Conservation (phyloP, 768 basidiomycete genomes). For the Boletus rex-veris region DNA sequence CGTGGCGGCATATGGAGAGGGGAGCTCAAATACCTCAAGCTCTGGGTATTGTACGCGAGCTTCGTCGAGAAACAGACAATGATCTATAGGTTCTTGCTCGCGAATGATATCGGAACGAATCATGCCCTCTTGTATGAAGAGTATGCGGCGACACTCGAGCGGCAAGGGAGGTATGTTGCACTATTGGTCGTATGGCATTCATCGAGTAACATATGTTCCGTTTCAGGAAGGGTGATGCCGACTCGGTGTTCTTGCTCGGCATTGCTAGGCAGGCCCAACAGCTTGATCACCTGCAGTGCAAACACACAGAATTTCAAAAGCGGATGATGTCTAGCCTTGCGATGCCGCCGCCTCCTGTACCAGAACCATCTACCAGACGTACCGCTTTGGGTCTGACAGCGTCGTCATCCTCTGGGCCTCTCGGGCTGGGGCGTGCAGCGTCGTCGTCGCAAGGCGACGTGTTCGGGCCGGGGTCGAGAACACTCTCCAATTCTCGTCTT, state of each 20-base stretch:
- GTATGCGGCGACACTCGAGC: constrained; percentile 79
- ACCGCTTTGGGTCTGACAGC: constrained; percentile 45
- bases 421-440: constrained; percentile 8
- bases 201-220: constrained; percentile 5
- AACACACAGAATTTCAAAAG: constrained; percentile 86
- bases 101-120: constrained; percentile 84
- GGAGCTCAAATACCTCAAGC: constrained; percentile 84
- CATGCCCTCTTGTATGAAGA: constrained; percentile 89
- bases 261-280: constrained; percentile 81
- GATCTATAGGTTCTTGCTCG: constrained; percentile 86
- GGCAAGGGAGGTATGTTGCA: constrained; percentile 65
- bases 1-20: constrained; percentile 68
- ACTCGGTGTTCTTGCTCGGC: constrained; percentile 83
- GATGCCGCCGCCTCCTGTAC: constrained; percentile 35
- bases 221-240: constrained; percentile 80
- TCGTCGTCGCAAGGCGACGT: constrained; percentile 26
- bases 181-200: constrained; percentile 31
- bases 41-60: constrained; percentile 93
- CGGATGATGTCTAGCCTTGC: constrained; percentile 69
- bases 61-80: constrained; percentile 87
- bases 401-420: constrained; percentile 32
- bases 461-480: constrained; percentile 31
- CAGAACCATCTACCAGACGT: constrained; percentile 38
- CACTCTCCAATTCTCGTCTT: constrained; percentile 54
- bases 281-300: constrained; percentile 70